A percentile compares a stretch with the other conserved stretches of the same genome.
Conservation (phyloP, 2,329 filamentous ascomycete genomes). For the Pezicula carpinea region DNA sequence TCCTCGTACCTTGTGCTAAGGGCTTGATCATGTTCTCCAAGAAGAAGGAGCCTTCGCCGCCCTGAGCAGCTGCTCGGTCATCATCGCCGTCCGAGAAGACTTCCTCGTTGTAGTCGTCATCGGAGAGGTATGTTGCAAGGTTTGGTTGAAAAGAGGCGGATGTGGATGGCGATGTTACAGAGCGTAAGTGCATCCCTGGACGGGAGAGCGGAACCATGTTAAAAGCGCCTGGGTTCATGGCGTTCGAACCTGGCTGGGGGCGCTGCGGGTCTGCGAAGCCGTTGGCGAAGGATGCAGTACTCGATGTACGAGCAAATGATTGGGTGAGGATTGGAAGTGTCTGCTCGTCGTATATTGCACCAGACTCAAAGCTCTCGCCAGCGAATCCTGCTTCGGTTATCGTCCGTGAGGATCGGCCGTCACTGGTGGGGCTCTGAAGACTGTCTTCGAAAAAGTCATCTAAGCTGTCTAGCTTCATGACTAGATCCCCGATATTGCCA, state of each 20-base stretch:
- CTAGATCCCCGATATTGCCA: slow-evolving; percentile 74
- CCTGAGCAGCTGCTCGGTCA: slow-evolving; percentile 28
- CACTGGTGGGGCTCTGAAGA: slow-evolving; percentile 51
- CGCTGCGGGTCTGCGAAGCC: slow-evolving; percentile 71
- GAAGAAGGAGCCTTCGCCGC: slow-evolving; percentile 41
- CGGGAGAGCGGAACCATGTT: slow-evolving; percentile 42
- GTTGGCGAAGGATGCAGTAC: slow-evolving; percentile 75
- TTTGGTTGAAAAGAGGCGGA: slow-evolving; percentile 50
- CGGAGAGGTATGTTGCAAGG: slow-evolving; percentile 61
- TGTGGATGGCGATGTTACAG: slow-evolving; percentile 74
- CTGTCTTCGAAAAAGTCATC: slow-evolving; percentile 77
- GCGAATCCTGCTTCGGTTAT: slow-evolving; percentile 62
- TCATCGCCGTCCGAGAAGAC: slow-evolving; percentile 76
- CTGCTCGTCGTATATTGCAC: slow-evolving; percentile 87
- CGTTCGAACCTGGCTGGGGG: slow-evolving; percentile 54
- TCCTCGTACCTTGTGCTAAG: slow-evolving; percentile 50
- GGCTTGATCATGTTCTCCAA: slow-evolving; percentile 59
- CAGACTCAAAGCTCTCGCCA: slow-evolving; percentile 64
- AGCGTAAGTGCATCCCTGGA: slow-evolving; percentile 72
- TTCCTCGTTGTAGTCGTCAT: slow-evolving; percentile 72
- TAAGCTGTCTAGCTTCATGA: slow-evolving; percentile 72
- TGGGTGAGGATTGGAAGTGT: slow-evolving; percentile 86
- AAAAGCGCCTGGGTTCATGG: slow-evolving; percentile 60
- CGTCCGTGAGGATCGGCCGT: slow-evolving; percentile 57
- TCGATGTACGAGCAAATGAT: slow-evolving; percentile 66